Conservation (phyloP, 306 rosid species). For the Erythrophleum fordii region DNA sequence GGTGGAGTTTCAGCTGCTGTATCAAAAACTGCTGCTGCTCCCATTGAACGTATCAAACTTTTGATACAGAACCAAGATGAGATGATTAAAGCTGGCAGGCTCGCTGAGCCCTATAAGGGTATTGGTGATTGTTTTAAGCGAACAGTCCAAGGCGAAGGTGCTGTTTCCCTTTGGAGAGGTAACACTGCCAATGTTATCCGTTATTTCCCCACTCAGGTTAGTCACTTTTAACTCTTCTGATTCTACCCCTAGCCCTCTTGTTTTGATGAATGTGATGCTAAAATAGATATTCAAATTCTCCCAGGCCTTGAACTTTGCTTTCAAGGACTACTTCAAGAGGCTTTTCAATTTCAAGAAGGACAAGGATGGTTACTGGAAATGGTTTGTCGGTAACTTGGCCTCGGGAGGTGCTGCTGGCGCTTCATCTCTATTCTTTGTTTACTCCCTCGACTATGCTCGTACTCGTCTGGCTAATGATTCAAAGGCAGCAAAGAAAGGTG, state of each 20-base stretch:
- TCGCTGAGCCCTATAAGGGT: slow-evolving; percentile 87
- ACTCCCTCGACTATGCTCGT: slow-evolving; percentile 85
- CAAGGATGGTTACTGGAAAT: slow-evolving; percentile 86
- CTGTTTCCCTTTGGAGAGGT: slow-evolving; percentile 77
- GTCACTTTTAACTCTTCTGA: neutral
- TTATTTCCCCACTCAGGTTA: slow-evolving; percentile 76
- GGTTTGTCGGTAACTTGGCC: slow-evolving; percentile 90
- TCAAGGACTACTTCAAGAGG: slow-evolving; percentile 94
- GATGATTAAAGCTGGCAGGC: slow-evolving; percentile 81
- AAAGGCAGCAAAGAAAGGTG: slow-evolving; percentile 93
- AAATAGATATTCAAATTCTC: slow-evolving; percentile 21
- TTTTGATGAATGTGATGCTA: slow-evolving; percentile 14
- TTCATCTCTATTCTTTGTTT: slow-evolving; percentile 72
- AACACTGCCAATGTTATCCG: slow-evolving; percentile 90
- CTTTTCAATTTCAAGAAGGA: slow-evolving; percentile 89
- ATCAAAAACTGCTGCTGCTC: slow-evolving; percentile 89
- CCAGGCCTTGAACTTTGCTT: slow-evolving; percentile 88
- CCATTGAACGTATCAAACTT: slow-evolving; percentile 85
- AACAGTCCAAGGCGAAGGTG: slow-evolving; percentile 68
- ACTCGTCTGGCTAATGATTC: slow-evolving; percentile 82
- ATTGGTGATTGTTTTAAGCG: slow-evolving; percentile 81
- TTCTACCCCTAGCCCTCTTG: neutral
- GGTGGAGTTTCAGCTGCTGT: slow-evolving; percentile 95
- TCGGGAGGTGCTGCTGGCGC: slow-evolving; percentile 95
- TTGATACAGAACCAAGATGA: slow-evolving; percentile 90